Base-by-base conservation (phyloP, 2,329 filamentous ascomycete species). In the Pseudogymnoascus sp. region DNA sequence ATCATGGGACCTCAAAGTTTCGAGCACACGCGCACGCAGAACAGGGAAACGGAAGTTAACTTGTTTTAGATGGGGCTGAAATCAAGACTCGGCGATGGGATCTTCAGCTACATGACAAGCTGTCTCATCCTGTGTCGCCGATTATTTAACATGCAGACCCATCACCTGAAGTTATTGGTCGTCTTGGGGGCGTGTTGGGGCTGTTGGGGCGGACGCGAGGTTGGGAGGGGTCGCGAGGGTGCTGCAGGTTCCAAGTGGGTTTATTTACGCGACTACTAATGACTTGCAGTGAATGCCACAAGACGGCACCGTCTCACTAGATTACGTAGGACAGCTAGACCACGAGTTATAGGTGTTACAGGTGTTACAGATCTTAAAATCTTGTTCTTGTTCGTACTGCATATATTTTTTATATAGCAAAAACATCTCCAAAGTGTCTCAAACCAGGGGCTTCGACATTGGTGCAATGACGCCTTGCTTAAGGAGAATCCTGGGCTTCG, bases 381-480 rank as follows among this genome's bases (percentile, higher is more conserved):
- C 31, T 34, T 34, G 10, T 34, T 34, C 31, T 34, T 37, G 51
- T 40, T 61, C 29, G 14, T 14, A 36, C 59, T 40, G 12, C 10
- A 40, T 26, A 40, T 42, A 18, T 26, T 61, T 61, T 61, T 61
- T 26, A 61, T 40, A 40, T 40, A 39, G 18, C 14, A 29, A 39
- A 29, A 39, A 61, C 18, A 29, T 4, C 16, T 39, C 59, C 36
- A 39, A 23, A 61, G 23, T 6, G 29, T 26, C 59, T 42, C 26
- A 61, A 59, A 29, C 59, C 29, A 74, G 63, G 36, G 93, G 93
- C 78, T 89, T 93, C 64, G 88, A 86, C 84, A 99, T 90, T 42
- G 95, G 90, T 71, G 86, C 83, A 75, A 99, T 92, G 68, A 96
- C 82, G 57, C 95, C 95, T 77, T 93, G 90, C 80, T 96, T 97